A percentile compares a stretch with the other conserved stretches of the same genome.
Evolutionary conservation across 768 basidiomycete species (phyloP).

Genomic region (Daedaleopsis sinensis): DNA sequence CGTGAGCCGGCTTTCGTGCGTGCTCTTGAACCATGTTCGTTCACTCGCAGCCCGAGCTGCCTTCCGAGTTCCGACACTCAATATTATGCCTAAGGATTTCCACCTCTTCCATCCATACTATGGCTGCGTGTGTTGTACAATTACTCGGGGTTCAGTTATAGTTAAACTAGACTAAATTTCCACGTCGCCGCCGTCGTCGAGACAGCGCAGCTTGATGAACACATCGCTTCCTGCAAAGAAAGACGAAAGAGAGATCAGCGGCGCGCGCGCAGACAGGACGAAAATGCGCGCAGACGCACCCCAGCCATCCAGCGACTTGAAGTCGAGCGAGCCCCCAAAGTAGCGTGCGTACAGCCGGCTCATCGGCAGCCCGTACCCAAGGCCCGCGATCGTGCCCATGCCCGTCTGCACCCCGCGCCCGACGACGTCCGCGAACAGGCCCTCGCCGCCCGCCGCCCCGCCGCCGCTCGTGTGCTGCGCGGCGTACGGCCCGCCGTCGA

Average conservation of each 20-base stretch:
- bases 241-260: no score
- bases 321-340: slow-evolving; percentile 84
- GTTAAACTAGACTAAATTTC: slow-evolving; percentile 38
- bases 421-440: slow-evolving; percentile 78
- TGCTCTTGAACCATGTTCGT: no score
- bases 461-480: slow-evolving; percentile 77
- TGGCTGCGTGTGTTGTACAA: slow-evolving; percentile 2
- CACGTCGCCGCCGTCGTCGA: slow-evolving; percentile 56
- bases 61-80: no score
- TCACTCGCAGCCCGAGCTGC: no score
- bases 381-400: slow-evolving; percentile 86
- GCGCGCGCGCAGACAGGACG: neutral
- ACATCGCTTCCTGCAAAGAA: slow-evolving; percentile 47
- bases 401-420: slow-evolving; percentile 77
- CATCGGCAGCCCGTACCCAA: slow-evolving; percentile 89
- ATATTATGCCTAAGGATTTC: no score
- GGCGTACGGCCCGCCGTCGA: slow-evolving; percentile 72
- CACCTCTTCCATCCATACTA: neutral
- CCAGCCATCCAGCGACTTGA: slow-evolving; percentile 85
- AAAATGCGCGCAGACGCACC: slow-evolving; percentile 44
- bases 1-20: no score
- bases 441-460: slow-evolving; percentile 48
- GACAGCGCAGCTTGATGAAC: slow-evolving; percentile 54
- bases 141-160: neutral
- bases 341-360: slow-evolving; percentile 78